Base-by-base conservation (phyloP, 305 asterid species). In the Fraxinus nigra region DNA sequence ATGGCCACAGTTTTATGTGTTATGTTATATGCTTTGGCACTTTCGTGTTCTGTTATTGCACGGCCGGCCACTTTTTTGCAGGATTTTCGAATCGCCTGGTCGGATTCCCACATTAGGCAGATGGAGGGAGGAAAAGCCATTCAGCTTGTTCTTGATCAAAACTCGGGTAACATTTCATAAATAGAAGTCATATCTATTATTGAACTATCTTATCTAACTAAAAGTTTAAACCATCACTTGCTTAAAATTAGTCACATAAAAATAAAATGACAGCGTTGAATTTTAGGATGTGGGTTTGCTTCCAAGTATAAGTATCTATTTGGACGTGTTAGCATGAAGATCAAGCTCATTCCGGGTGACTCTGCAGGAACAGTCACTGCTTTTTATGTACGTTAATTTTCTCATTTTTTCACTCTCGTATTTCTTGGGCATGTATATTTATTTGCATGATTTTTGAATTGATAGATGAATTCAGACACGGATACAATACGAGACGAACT, bases 291-390 rank as follows among this genome's bases (percentile, higher is more conserved):
- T 59, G 99, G 99, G 69, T 95, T 95, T 81, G 90, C 92, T 73
- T 95, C 98, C 18, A 91, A 87, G 80, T 83, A 84, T 37, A 81
- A 85, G 56, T 93, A 95, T 72, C 79, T 93, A 59, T 93, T 90
- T 75, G 98, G 99, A 51, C 91, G 90, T 4, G 89, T 95, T 32
- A 90, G 95, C 85, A 92, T 95, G 95, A 93, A 88, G 92, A 93
- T 95, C 90, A 95, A 95, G 92, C 97, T 95, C n/a, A 84, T 95
- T 13, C 95, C 95, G 0, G 98, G 98, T 7, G 99, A 95, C 83
- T 95, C 99, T 1, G 98, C 98, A 0, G 98, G 99, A 83, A 95
- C 98, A 1, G 99, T 95, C 84, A 88, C 99, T 0, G 97, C 99
- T 48, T 95, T 95, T 80, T 92, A 93, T 35, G 98, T 92, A 89